Base-by-base conservation (phyloP, 352 stramenopile species). In the Globisporangium nunn region DNA sequence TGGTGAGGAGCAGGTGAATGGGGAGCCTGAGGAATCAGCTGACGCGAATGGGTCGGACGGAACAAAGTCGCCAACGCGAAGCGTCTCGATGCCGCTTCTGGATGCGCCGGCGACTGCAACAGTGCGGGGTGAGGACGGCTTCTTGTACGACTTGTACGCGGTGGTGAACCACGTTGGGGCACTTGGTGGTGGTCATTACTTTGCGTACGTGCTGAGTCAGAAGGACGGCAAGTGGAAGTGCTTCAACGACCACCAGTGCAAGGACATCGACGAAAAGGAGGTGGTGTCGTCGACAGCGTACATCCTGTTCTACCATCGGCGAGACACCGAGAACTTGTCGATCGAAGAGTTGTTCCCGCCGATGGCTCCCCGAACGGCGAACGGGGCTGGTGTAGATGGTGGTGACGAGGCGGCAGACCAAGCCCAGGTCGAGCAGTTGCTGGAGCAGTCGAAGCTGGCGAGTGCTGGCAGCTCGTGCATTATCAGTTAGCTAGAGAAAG, bases 161-260 rank as follows among this genome's bases (percentile, higher is more conserved):
- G 95, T 99, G 8, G 92, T 99, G 39, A 98, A 99, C 72, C 97
- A 99, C 63, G 93, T 98, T 56, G 97, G 97, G 28, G 94, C 88
- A 2, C 73, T 99, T 1, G 95, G 92, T 31, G 88, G 78, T 50
- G 97, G 97, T 3, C 97, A 99, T 67, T 99, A 99, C 70, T 90
- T 92, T 63, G 85, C 86, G 2, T 92, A 93, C 52, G 71, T 92
- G 17, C 52, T 89, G 37, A 92, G 78, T 52, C 82, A 92, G 66
- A 66, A 85, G 14, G 81, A 93, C 58, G 85, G 85, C 30, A 97
- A 98, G 66, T 99, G 97, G 97, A 97, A 98, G 61, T 95, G 96
- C 66, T 99, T 99, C 68, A 98, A 99, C 62, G 97, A 99, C 73
- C 91, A 85, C 60, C 81, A 85, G 62, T 96, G 75, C 71, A 91